phyloP scores from a whole-genome alignment of 495 filamentous ascomycete genomes.

The Lepraria neglecta region DNA sequence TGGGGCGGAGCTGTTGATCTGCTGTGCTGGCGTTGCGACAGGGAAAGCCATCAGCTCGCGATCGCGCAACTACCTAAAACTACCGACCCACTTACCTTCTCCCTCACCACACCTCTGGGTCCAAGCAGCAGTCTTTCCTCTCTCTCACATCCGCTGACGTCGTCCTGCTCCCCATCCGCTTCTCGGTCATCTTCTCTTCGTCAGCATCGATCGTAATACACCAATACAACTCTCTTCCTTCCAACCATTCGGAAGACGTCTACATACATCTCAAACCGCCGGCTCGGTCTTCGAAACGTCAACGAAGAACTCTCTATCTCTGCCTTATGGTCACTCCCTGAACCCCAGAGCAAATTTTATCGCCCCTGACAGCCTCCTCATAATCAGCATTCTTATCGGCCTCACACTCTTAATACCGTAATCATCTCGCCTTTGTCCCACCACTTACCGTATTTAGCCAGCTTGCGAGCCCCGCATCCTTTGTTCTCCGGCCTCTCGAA shows the following conservation, averaged over 20 bases:
- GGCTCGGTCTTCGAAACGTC: constrained; percentile 21
- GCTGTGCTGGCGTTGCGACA: not conserved
- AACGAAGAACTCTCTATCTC: constrained; percentile 14
- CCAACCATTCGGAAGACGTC: constrained; percentile 3
- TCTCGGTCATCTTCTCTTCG: constrained; percentile 11
- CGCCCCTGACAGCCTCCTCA: not conserved
- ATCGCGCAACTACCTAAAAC: not conserved
- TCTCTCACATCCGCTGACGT: constrained; percentile 3
- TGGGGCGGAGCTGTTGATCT: constrained; percentile 3
- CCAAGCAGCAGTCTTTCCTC: not conserved
- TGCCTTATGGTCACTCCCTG: constrained; percentile 3
- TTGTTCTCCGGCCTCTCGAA: constrained; percentile 8
- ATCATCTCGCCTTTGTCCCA: constrained; percentile 16
- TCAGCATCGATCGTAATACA: constrained; percentile 2
- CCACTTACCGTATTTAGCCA: constrained; percentile 3
- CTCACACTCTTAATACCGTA: constrained; percentile 8
- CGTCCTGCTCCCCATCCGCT: constrained; percentile 1
- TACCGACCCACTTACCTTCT: constrained; percentile 14
- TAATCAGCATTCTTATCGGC: not conserved
- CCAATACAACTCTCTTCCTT: not conserved
- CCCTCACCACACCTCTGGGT: constrained; percentile 10
- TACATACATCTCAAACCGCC: constrained; percentile 18
- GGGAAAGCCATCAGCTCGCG: constrained; percentile 3
- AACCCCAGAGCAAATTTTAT: not conserved
- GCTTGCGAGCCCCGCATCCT: constrained; percentile 12